Percentiles rank a stretch among this genome's conserved stretches.
Conservation (phyloP, 768 basidiomycete genomes). For the Phaeotremella fagi region DNA sequence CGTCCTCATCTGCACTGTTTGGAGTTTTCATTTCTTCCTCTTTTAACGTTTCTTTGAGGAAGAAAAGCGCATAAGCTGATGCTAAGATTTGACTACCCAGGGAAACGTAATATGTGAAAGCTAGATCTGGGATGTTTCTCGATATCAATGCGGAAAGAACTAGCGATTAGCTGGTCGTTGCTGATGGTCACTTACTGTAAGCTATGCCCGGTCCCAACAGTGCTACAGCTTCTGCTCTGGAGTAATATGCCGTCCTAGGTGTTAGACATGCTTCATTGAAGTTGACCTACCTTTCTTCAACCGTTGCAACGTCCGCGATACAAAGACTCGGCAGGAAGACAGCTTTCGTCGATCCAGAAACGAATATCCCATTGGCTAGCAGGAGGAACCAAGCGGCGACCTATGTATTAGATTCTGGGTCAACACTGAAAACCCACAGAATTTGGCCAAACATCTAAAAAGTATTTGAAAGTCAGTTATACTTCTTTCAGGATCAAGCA, state of each 20-base stretch:
- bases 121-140: conserved; percentile 27
- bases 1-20: too few species aligned
- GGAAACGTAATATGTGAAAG: conserved; percentile 37
- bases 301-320: conserved; percentile 33
- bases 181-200: conserved; percentile 11
- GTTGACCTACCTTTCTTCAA: conserved; percentile 19
- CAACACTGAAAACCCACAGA: not conserved
- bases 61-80: conserved; percentile 21
- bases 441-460: conserved; percentile 3
- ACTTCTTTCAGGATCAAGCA: not conserved
- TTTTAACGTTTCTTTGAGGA: conserved; percentile 29
- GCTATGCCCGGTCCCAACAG: conserved; percentile 36
- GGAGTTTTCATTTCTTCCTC: conserved; percentile 1
- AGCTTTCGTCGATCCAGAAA: conserved; percentile 38
- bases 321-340: conserved; percentile 35
- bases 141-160: conserved; percentile 35
- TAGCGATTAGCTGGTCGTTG: not conserved
- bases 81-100: conserved; percentile 30
- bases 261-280: not conserved
- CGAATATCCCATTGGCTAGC: conserved; percentile 28
- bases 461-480: not conserved
- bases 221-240: conserved; percentile 36
- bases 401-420: not conserved
- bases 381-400: conserved; percentile 26
- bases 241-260: conserved; percentile 32